These are phyloP conservation scores for Microsporum canis DNA, from an alignment of 2,329 filamentous ascomycete genomes.

Conservation along the genomic window DNA sequence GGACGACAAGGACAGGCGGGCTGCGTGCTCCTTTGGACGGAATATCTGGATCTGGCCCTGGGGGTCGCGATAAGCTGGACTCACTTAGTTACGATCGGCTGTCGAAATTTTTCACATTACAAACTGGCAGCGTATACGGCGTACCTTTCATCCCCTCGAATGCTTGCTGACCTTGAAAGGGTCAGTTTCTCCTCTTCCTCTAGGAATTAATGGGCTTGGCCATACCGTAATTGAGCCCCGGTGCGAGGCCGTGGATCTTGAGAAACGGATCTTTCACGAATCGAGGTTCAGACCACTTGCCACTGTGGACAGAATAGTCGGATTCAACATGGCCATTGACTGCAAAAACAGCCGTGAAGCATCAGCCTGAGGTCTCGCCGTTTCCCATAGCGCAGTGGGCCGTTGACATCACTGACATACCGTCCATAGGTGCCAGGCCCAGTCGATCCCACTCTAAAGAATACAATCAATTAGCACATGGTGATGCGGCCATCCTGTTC, in stretches of 20 bases:
- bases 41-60: conserved; percentile 24
- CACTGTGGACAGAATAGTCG: conserved; percentile 39
- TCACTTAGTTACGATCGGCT: conserved; percentile 8
- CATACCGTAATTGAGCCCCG: conserved; percentile 40
- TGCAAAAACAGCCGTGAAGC: conserved; percentile 14
- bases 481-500: background rate
- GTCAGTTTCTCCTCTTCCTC: background rate
- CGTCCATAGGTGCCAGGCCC: background rate
- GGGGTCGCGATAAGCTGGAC: conserved; percentile 16
- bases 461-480: background rate
- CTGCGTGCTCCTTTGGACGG: conserved; percentile 22
- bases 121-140: background rate
- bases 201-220: background rate
- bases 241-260: conserved; percentile 44
- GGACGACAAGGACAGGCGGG: conserved; percentile 21
- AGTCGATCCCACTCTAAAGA: background rate
- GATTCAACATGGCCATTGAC: conserved; percentile 48
- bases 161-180: conserved; percentile 36
- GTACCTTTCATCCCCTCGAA: conserved; percentile 42
- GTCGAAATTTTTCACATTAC: background rate
- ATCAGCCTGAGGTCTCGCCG: too few relatives aligned
- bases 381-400: too few relatives aligned
- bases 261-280: conserved; percentile 44
- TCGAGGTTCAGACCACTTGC: conserved; percentile 42
- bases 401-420: background rate